These are phyloP conservation scores for Sporodiniella umbellata DNA, from an alignment of 371 early-diverging fungal genomes.

Conservation along the genomic window DNA sequence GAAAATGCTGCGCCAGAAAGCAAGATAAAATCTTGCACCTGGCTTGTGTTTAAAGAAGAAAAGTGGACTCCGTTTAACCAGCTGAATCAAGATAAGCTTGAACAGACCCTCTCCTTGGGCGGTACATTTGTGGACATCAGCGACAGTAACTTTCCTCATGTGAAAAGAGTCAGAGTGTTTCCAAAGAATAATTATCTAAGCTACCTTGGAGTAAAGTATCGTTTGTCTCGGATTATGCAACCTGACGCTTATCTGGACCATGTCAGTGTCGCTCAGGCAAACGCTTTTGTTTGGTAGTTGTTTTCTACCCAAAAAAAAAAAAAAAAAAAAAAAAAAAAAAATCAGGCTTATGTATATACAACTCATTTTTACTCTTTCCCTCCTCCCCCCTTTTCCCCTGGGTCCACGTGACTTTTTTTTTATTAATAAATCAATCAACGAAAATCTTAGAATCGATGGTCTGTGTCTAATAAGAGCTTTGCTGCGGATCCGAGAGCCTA, in stretches of 20 bases:
- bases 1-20: neutral
- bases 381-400: too few relatives aligned
- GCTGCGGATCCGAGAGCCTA: too few relatives aligned
- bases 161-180: slow-evolving; percentile 33
- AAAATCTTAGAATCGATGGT: too few relatives aligned
- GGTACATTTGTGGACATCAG: slow-evolving; percentile 36
- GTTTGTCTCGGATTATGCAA: slow-evolving; percentile 36
- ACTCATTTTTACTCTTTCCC: neutral
- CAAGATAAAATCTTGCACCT: slow-evolving; percentile 17
- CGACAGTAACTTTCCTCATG: slow-evolving; percentile 31
- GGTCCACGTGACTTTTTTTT: too few relatives aligned
- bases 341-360: neutral
- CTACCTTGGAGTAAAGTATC: slow-evolving; percentile 36
- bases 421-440: too few relatives aligned
- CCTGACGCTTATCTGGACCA: slow-evolving; percentile 39
- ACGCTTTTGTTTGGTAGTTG: neutral
- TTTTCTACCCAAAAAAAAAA: neutral
- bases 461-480: too few relatives aligned
- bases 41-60: slow-evolving; percentile 34
- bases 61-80: slow-evolving; percentile 39
- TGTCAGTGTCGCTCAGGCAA: slow-evolving; percentile 19
- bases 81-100: slow-evolving; percentile 27
- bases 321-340: slow-evolving; percentile 1
- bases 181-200: slow-evolving; percentile 33
- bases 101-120: slow-evolving; percentile 32